Evolutionary conservation across 1,284 basidiomycete genomes (phyloP).

Genomic region (Cryptococcus sp.): DNA sequence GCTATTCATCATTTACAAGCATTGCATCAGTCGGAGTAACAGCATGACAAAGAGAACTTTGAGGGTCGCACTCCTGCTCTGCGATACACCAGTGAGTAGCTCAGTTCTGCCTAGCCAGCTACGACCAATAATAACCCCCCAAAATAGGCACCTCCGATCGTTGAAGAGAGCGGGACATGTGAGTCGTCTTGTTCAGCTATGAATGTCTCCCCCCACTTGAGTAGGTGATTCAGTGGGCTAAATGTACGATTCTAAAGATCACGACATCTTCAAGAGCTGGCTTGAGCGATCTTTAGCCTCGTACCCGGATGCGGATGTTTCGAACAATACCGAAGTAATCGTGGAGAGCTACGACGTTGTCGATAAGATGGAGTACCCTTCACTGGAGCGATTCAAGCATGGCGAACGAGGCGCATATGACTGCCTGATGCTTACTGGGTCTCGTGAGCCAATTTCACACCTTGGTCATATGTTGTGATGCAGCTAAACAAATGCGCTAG

Average conservation of each 20-base stretch:
- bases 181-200: slow-evolving; percentile 4
- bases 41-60: slow-evolving; percentile 33
- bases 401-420: slow-evolving; percentile 47
- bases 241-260: slow-evolving; percentile 31
- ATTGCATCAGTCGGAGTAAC: background rate
- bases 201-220: background rate
- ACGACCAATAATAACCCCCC: background rate
- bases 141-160: slow-evolving; percentile 42
- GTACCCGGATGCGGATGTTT: slow-evolving; percentile 34
- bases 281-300: slow-evolving; percentile 42
- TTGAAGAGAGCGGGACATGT: slow-evolving; percentile 49
- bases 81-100: slow-evolving; percentile 49
- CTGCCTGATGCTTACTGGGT: slow-evolving; percentile 58
- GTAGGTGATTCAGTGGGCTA: background rate
- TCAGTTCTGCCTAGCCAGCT: background rate
- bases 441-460: slow-evolving; percentile 44
- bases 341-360: slow-evolving; percentile 58
- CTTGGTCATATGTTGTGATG: background rate
- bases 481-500: slow-evolving; percentile 17
- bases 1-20: background rate
- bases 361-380: slow-evolving; percentile 53
- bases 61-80: slow-evolving; percentile 49
- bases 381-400: slow-evolving; percentile 47
- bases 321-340: slow-evolving; percentile 41
- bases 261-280: slow-evolving; percentile 51